Percentiles rank a stretch among this genome's conserved stretches.
Evolutionary conservation across 2,329 filamentous ascomycete genomes (phyloP).

Genomic region (Pseudogymnoascus sp.): DNA sequence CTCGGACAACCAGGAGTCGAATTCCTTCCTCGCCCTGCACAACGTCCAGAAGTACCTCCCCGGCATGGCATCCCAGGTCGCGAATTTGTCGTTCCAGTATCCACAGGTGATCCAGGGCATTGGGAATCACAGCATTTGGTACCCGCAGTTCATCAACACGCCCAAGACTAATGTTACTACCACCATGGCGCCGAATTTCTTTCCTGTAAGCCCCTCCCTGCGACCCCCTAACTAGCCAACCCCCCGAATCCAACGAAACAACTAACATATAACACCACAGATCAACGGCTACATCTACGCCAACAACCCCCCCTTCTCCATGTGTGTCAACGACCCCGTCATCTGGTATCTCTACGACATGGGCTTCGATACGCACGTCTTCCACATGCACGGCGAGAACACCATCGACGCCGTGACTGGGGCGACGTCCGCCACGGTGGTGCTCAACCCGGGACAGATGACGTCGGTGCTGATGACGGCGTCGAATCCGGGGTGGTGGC

Average conservation of each 20-base stretch:
- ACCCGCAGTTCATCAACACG: background rate
- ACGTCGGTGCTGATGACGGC: constrained; percentile 25
- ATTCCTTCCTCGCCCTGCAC: constrained; percentile 22
- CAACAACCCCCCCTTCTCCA: constrained; percentile 26
- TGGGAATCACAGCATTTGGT: background rate
- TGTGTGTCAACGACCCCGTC: constrained; percentile 25
- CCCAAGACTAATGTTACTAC: background rate
- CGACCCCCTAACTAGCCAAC: background rate
- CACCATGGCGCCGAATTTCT: background rate
- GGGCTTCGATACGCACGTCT: constrained; percentile 24
- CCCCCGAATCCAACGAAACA: background rate
- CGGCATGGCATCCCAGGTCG: background rate
- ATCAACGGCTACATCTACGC: constrained; percentile 27
- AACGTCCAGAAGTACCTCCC: constrained; percentile 16
- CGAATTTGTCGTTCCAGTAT: constrained; percentile 14
- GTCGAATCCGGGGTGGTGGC: constrained; percentile 15
- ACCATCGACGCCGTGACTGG: constrained; percentile 17
- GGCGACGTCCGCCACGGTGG: constrained; percentile 9
- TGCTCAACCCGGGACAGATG: constrained; percentile 24
- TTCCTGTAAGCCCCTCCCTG: background rate
- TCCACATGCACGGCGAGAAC: constrained; percentile 27
- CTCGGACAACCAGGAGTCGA: constrained; percentile 21
- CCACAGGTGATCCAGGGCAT: background rate
- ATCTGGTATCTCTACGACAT: constrained; percentile 26
- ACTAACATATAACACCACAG: background rate